Percentiles rank a stretch among this genome's conserved stretches.
Conservation (phyloP, 257 asterid genomes). For the Avicennia marina region DNA sequence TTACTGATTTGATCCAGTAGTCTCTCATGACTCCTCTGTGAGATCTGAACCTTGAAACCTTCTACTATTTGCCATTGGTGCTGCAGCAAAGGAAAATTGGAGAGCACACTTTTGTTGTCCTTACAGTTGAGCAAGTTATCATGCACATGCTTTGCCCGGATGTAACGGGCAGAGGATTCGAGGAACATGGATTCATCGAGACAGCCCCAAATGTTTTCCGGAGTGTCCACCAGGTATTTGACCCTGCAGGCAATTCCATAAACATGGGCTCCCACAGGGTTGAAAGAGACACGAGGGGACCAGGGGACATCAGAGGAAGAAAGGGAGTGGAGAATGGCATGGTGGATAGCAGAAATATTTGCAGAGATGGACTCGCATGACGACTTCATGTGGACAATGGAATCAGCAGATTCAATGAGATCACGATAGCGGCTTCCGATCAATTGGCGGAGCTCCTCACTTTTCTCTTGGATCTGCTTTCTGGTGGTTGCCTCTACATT, state of each 20-base stretch:
- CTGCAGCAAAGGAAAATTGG: constrained; percentile 85
- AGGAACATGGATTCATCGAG: constrained; percentile 92
- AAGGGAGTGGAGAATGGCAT: constrained; percentile 55
- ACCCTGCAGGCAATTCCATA: constrained; percentile 95
- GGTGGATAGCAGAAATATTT: constrained; percentile 64
- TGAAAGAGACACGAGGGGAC: constrained; percentile 39
- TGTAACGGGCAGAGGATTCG: constrained; percentile 84
- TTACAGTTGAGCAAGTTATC: constrained; percentile 41
- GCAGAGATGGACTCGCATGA: constrained; percentile 76
- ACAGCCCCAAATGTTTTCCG: constrained; percentile 98
- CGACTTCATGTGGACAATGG: constrained; percentile 87
- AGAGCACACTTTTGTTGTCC: constrained; percentile 50
- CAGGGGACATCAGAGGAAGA: constrained; percentile 59
- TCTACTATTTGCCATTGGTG: constrained; percentile 99
- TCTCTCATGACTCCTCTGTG: constrained; percentile 87
- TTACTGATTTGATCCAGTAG: constrained; percentile 63
- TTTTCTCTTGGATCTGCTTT: constrained; percentile 90
- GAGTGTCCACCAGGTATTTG: constrained; percentile 97
- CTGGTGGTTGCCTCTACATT: constrained; percentile 76
- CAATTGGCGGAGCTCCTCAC: constrained; percentile 92
- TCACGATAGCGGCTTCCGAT: constrained; percentile 94
- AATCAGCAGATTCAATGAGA: constrained; percentile 96
- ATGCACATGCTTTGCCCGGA: constrained; percentile 88
- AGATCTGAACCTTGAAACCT: constrained; percentile 89
- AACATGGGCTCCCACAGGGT: constrained; percentile 55